Evolutionary conservation across 129 eudicot genomes (phyloP).

Genomic region (Escallonia rubra): DNA sequence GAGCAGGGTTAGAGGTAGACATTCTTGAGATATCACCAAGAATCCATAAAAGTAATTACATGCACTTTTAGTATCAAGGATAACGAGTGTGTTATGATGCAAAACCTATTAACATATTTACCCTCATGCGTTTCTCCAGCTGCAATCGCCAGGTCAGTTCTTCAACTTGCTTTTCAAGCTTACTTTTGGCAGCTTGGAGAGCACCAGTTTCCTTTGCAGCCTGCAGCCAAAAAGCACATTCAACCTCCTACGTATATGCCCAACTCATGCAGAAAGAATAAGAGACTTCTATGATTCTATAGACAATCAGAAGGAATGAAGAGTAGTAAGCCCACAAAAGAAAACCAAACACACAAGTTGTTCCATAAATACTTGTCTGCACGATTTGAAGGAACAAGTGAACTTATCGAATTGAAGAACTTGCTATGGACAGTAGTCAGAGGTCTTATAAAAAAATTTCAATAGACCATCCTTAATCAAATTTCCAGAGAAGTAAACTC

Average conservation of each 20-base stretch:
- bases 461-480: too few relatives aligned
- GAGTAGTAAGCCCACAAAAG: neutral
- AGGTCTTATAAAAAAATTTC: too few relatives aligned
- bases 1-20: too few relatives aligned
- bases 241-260: neutral
- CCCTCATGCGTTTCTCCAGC: conserved; percentile 71
- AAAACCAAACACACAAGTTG: neutral
- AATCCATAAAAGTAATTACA: too few relatives aligned
- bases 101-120: conserved; percentile 11
- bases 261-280: neutral
- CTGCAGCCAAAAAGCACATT: conserved; percentile 28
- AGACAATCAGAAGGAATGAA: neutral
- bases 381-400: neutral
- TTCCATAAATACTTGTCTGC: neutral
- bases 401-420: too few relatives aligned
- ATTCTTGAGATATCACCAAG: too few relatives aligned
- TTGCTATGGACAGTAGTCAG: too few relatives aligned
- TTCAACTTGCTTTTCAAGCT: conserved; percentile 71
- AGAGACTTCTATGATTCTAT: too few relatives aligned
- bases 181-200: conserved; percentile 63
- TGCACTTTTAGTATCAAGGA: too few relatives aligned
- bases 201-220: conserved; percentile 70
- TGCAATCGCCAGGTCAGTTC: conserved; percentile 54
- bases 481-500: too few relatives aligned
- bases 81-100: too few relatives aligned